phyloP scores from a whole-genome alignment of 768 basidiomycete genomes.

The Pholiota microspora region DNA sequence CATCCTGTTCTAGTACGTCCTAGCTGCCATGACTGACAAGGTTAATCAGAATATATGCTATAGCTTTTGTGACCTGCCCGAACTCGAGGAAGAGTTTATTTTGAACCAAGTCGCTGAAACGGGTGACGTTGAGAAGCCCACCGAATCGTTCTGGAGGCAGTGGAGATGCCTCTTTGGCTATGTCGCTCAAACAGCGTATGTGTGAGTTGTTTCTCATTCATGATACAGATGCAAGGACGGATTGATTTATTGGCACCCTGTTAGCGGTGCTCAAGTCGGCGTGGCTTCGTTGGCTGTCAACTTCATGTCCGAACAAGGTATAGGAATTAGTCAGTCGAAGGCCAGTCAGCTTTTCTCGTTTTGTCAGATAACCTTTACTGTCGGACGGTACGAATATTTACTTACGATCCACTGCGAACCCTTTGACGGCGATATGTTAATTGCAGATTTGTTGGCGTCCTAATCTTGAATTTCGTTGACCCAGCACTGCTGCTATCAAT shows the following conservation, averaged over 20 bases:
- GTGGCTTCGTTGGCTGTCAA: conserved; percentile 71
- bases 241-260: background rate
- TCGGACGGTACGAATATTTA: conserved; percentile 43
- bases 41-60: background rate
- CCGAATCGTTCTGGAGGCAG: conserved; percentile 66
- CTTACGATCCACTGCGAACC: background rate
- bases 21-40: background rate
- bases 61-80: conserved; percentile 65
- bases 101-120: conserved; percentile 42
- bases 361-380: conserved; percentile 67
- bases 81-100: conserved; percentile 66
- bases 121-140: conserved; percentile 36
- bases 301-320: conserved; percentile 61
- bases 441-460: conserved; percentile 56
- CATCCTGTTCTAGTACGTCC: conserved; percentile 57
- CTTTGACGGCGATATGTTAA: background rate
- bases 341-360: conserved; percentile 70
- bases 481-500: conserved; percentile 59
- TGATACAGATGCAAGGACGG: background rate
- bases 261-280: conserved; percentile 61
- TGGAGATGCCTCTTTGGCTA: conserved; percentile 71
- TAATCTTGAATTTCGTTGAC: conserved; percentile 60
- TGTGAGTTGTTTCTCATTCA: conserved; percentile 34
- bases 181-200: conserved; percentile 68
- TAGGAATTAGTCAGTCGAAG: conserved; percentile 47